These are phyloP conservation scores for Daldinia sp. DNA, from an alignment of 2,329 filamentous ascomycete species.

Conservation along the genomic window DNA sequence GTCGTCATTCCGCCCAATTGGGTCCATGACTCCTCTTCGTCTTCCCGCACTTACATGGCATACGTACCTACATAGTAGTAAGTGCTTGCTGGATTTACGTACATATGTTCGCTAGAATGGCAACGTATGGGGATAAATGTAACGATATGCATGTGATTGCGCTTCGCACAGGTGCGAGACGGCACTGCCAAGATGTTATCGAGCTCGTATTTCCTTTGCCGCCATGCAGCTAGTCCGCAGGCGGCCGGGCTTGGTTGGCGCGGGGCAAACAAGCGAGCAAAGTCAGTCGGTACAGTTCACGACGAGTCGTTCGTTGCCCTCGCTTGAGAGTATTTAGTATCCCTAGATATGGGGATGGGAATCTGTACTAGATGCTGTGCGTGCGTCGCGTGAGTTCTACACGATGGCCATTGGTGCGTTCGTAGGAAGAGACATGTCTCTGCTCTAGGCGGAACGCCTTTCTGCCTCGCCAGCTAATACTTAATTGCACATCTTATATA, in stretches of 20 bases:
- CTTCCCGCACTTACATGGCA: not conserved
- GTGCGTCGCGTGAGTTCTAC: not conserved
- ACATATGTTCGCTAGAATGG: too few relatives aligned
- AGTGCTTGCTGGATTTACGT: not conserved
- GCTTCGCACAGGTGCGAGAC: not conserved
- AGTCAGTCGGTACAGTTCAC: not conserved
- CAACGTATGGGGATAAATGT: constrained; percentile 8
- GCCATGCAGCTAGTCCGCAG: constrained; percentile 25
- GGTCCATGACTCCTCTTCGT: not conserved
- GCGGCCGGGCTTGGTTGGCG: not conserved
- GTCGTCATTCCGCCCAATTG: not conserved
- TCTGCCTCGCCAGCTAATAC: constrained; percentile 1
- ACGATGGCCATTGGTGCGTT: constrained; percentile 1
- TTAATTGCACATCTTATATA: not conserved
- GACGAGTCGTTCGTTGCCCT: not conserved
- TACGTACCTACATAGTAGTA: not conserved
- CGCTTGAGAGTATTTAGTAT: too few relatives aligned
- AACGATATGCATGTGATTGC: constrained; percentile 33
- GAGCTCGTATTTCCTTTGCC: constrained; percentile 36
- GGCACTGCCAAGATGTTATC: constrained; percentile 26
- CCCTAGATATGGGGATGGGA: not conserved
- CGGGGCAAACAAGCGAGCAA: constrained; percentile 5
- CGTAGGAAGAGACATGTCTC: constrained; percentile 16
- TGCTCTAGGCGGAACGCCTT: constrained; percentile 10
- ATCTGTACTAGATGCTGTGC: not conserved